These are phyloP conservation scores for Podospora pseudocomata DNA, from an alignment of 495 filamentous ascomycete genomes.

Conservation along the genomic window DNA sequence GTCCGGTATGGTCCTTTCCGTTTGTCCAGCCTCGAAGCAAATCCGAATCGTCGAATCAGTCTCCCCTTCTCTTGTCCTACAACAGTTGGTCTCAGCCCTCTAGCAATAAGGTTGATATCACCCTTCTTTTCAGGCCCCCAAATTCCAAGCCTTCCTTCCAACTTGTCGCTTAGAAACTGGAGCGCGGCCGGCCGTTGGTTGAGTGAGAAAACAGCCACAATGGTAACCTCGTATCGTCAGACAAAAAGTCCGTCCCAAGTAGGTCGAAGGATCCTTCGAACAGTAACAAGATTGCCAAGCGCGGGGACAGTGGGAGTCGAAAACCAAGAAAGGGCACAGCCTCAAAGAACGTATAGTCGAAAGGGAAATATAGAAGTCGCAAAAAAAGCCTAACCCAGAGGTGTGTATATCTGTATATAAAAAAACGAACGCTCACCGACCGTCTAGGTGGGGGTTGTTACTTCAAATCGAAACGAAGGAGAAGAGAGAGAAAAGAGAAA, in stretches of 20 bases:
- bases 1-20: too few species aligned
- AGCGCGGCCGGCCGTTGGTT: neutral
- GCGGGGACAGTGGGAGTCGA: neutral
- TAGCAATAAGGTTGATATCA: neutral
- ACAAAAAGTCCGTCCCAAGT: neutral
- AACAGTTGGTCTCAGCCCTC: neutral
- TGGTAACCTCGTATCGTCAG: neutral
- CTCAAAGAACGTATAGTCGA: conserved; percentile 1
- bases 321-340: neutral
- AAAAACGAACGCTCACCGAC: conserved; percentile 5
- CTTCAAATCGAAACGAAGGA: neutral
- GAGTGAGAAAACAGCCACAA: neutral
- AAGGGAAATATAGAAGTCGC: neutral
- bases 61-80: neutral
- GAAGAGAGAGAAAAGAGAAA: neutral
- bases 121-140: too few species aligned
- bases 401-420: neutral
- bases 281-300: neutral
- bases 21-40: neutral
- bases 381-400: neutral
- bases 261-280: neutral
- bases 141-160: too few species aligned
- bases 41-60: neutral
- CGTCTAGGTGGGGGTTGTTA: neutral
- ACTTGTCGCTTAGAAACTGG: neutral